These are phyloP conservation scores for Cornus kousa DNA, from an alignment of 148 eudicot species.

Conservation along the genomic window DNA sequence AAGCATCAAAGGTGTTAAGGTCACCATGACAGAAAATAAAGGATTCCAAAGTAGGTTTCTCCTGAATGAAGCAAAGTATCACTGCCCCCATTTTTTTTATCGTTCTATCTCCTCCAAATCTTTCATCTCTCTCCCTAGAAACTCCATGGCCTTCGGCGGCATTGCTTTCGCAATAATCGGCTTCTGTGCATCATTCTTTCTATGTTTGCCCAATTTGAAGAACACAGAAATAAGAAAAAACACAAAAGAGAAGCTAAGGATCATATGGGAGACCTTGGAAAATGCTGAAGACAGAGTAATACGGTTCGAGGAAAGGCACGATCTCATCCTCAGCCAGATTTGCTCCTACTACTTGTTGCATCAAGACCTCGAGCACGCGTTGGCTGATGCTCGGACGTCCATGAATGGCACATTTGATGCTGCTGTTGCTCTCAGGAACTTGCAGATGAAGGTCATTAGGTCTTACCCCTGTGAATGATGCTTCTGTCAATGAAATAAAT, in stretches of 20 bases:
- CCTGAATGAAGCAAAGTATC: slow-evolving; percentile 12
- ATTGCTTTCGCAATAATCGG: slow-evolving; percentile 21
- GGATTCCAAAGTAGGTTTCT: not conserved
- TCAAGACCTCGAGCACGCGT: slow-evolving; percentile 40
- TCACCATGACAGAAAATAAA: not conserved
- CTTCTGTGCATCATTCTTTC: slow-evolving; percentile 23
- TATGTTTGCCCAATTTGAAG: slow-evolving; percentile 24
- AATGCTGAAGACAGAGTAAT: slow-evolving; percentile 40
- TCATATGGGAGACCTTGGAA: slow-evolving; percentile 32
- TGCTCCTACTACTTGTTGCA: slow-evolving; percentile 47
- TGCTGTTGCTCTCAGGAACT: slow-evolving; percentile 34
- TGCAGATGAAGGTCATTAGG: slow-evolving; percentile 40
- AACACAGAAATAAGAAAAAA: slow-evolving; percentile 4
- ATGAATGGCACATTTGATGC: slow-evolving; percentile 39
- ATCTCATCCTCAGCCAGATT: slow-evolving; percentile 37
- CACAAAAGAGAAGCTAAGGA: slow-evolving; percentile 14
- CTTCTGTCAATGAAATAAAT: too few relatives aligned
- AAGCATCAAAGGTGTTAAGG: not conserved
- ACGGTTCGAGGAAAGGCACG: slow-evolving; percentile 46
- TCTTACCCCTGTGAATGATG: slow-evolving; percentile 22
- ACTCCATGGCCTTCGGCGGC: slow-evolving; percentile 11
- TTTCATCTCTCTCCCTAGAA: too few relatives aligned
- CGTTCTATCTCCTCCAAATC: not conserved
- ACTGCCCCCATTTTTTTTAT: not conserved
- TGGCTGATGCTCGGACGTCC: slow-evolving; percentile 37